Base-by-base conservation (phyloP, 805 yeast genomes). In the Priceomyces medius region DNA sequence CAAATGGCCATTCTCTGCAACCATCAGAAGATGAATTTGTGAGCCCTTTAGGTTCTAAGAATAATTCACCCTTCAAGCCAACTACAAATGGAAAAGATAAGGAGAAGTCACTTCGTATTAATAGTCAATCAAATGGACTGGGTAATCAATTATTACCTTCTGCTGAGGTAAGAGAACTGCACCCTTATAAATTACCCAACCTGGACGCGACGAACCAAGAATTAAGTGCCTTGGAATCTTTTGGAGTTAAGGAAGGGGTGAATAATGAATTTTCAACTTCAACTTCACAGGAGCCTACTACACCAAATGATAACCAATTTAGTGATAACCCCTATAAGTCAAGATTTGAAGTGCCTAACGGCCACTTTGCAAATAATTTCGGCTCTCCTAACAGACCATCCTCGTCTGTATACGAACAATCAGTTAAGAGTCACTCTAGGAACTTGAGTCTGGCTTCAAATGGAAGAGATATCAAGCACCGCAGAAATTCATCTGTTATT, bases 371-470 rank as follows among this genome's bases (percentile, higher is more conserved):
- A 10, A 9, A n/a, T n/a, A n/a, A n/a, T n/a, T 27, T 20, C 42
- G 45, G 16, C 26, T 46, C 48, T 7, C 16, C 20, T 4, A 64
- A 58, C 45, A 58, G 79, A 43, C 79, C 79, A 2, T 62, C 77
- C 1, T 75, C 80, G 1, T 73, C 79, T 2, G 60, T 81, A 6
- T 81, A 81, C 54, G 72, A 74, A 35, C 73, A 67, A 42, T 55
- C 71, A 34, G 54, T 56, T 19, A 46, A 50, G n/a, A 58, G 61
- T 17, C 78, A 73, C 44, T 59, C 59, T 7, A 65, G 81, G 55
- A 68, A 69, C 26, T 53, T 66, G 1, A 76, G 81, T 0, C 77
- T 73, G 29, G 28, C 49, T 7, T 54, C 62, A 1, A 27, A 21
- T 18, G 32, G 32, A 4, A 36, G 18, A 12, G 39, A 36, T 10